Base-by-base conservation (phyloP, 202 grass and related monocot species). In the Saccharum hybrid region DNA sequence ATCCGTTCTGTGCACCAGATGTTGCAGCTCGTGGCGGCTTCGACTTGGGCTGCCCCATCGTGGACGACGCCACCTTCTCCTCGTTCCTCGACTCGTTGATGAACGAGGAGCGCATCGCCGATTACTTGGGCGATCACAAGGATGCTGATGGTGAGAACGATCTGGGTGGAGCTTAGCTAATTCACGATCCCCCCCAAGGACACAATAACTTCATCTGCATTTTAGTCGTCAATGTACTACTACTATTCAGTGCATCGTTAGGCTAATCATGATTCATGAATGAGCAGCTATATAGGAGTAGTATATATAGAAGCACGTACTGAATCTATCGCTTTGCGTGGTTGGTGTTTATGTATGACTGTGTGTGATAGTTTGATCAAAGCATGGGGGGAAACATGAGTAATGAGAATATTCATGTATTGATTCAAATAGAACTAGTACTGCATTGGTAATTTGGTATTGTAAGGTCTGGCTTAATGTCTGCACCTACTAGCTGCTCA, bases 71-170 rank as follows among this genome's bases (percentile, higher is more conserved):
- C 78, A 71, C 86, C 13, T 92, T 94, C 87, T 84, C 88, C 13
- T 86, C 82, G 41, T 95, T 92, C 37, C 81, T 95, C 0, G 90
- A 95, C 76, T 95, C 90, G 2, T 14, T 90, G 85, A 79, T 92
- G 43, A 80, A 40, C n/a, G 90, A 92, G 5, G 80, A 74, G 5
- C 63, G 72, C 8, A 71, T 90, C 42, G 48, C 40, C 64, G 31
- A 36, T 33, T 79, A 30, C 74, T 43, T 79, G 8, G 68, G 52
- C 7, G 82, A 71, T 59, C 78, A 21, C 64, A 68, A 43, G 52
- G 28, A 31, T 1, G 43, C 11, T n/a, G 48, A 10, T 73, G 59
- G 7, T 3, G 30, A 49, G 8, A 71, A 80, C 31, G 68, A 75
- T 45, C 71, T 76, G 54, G 82, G 33, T 14, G 66, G 80, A 63